Conservation (phyloP, 805 yeast species). For the Kuraishia ogatae region DNA sequence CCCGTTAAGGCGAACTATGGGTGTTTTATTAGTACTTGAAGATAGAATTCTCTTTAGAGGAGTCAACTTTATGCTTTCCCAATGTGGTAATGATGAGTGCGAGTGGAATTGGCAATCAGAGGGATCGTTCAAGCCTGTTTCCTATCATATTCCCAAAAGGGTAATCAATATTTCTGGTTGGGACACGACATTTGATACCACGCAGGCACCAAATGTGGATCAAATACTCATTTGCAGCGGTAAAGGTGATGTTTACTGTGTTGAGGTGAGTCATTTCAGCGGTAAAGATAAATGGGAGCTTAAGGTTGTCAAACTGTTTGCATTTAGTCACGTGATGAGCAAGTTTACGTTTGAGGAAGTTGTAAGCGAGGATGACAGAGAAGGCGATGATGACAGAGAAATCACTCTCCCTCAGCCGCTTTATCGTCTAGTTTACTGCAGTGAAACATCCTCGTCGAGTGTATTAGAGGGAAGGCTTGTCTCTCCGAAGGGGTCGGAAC, state of each 20-base stretch:
- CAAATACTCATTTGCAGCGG: slow-evolving; percentile 19
- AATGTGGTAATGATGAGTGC: slow-evolving; percentile 17
- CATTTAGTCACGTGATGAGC: background rate
- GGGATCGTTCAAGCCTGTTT: slow-evolving; percentile 5
- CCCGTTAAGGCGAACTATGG: slow-evolving; percentile 14
- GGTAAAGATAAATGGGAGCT: slow-evolving; percentile 11
- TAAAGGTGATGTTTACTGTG: slow-evolving; percentile 12
- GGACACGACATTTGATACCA: slow-evolving; percentile 6
- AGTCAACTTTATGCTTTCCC: slow-evolving; percentile 15
- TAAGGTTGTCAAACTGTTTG: slow-evolving; percentile 12
- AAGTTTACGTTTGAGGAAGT: background rate
- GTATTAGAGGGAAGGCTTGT: background rate
- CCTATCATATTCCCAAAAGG: slow-evolving; percentile 17
- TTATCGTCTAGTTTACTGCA: background rate
- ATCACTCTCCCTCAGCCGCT: too few species aligned
- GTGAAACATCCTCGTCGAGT: background rate
- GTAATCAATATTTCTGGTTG: slow-evolving; percentile 9
- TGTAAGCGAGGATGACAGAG: too few species aligned
- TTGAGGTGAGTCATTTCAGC: slow-evolving; percentile 16
- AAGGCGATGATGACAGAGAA: too few species aligned
- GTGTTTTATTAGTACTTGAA: slow-evolving; percentile 18
- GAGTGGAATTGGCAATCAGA: slow-evolving; percentile 6
- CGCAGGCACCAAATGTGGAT: slow-evolving; percentile 15
- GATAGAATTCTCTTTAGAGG: slow-evolving; percentile 15
- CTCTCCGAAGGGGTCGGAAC: background rate